These are phyloP conservation scores for Cystofilobasidium macerans DNA, from an alignment of 768 basidiomycete genomes.

Conservation along the genomic window DNA sequence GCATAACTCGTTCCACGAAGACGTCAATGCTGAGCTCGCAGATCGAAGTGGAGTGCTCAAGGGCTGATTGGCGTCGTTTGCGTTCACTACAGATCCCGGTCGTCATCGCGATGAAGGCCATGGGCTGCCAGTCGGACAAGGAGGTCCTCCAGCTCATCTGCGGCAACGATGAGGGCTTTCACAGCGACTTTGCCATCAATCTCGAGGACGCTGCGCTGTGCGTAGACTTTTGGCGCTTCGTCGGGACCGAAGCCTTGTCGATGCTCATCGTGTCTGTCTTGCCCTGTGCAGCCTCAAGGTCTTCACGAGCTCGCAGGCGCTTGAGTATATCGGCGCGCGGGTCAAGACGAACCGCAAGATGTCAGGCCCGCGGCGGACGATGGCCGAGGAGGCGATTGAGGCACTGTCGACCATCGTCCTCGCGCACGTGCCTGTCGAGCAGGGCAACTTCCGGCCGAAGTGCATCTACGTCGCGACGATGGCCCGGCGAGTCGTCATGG, in stretches of 20 bases:
- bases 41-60: no score
- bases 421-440: conserved; percentile 84
- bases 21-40: conserved; percentile 34
- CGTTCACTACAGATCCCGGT: conserved; percentile 55
- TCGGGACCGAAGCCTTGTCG: background rate
- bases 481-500: conserved; percentile 91
- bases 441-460: conserved; percentile 81
- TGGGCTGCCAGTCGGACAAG: conserved; percentile 93
- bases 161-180: conserved; percentile 80
- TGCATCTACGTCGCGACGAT: conserved; percentile 96
- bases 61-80: background rate
- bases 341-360: conserved; percentile 77
- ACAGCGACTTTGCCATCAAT: conserved; percentile 72
- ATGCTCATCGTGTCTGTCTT: no score
- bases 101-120: conserved; percentile 87
- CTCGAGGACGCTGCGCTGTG: conserved; percentile 82
- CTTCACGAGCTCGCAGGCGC: conserved; percentile 82
- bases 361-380: conserved; percentile 52
- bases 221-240: conserved; percentile 28
- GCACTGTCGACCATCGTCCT: conserved; percentile 95
- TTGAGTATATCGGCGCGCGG: conserved; percentile 87
- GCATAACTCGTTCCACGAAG: conserved; percentile 95
- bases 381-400: conserved; percentile 90
- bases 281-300: conserved; percentile 40
- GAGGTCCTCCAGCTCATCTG: conserved; percentile 91